Evolutionary conservation across 192 early-diverging fungal genomes (phyloP).

Genomic region (Funneliformis mosseae): DNA sequence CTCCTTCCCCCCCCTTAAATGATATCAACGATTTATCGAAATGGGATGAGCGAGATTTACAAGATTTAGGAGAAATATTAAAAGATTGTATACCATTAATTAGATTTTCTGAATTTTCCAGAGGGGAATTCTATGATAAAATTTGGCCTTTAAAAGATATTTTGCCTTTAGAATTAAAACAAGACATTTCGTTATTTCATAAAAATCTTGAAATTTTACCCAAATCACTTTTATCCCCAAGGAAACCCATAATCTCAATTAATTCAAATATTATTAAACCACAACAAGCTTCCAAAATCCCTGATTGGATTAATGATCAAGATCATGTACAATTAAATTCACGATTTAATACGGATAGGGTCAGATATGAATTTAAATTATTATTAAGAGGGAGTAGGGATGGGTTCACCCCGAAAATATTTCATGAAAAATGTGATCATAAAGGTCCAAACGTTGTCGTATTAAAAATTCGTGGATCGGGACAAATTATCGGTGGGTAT

Average conservation of each 20-base stretch:
- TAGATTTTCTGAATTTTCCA: constrained; percentile 24
- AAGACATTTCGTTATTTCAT: not conserved
- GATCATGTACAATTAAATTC: not conserved
- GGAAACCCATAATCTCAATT: constrained; percentile 16
- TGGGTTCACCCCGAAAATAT: constrained; percentile 26
- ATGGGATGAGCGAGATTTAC: constrained; percentile 1
- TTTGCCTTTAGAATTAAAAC: not conserved
- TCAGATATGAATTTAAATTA: constrained; percentile 29
- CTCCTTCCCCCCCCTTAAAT: no score
- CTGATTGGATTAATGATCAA: constrained; percentile 33
- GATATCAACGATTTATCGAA: not conserved
- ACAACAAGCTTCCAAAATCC: constrained; percentile 17
- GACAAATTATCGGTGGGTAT: constrained; percentile 30
- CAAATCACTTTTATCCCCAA: not conserved
- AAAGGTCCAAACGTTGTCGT: constrained; percentile 27
- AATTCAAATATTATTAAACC: not conserved
- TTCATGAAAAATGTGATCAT: constrained; percentile 32
- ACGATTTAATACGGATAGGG: no score
- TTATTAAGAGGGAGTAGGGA: constrained; percentile 16
- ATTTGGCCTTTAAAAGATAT: constrained; percentile 17
- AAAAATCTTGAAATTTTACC: not conserved
- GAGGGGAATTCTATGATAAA: constrained; percentile 1
- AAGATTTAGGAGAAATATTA: constrained; percentile 3
- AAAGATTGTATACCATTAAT: constrained; percentile 21
- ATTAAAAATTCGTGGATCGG: not conserved